Base-by-base conservation (phyloP, 169 alveolate genomes). In the Theileria orientalis region DNA sequence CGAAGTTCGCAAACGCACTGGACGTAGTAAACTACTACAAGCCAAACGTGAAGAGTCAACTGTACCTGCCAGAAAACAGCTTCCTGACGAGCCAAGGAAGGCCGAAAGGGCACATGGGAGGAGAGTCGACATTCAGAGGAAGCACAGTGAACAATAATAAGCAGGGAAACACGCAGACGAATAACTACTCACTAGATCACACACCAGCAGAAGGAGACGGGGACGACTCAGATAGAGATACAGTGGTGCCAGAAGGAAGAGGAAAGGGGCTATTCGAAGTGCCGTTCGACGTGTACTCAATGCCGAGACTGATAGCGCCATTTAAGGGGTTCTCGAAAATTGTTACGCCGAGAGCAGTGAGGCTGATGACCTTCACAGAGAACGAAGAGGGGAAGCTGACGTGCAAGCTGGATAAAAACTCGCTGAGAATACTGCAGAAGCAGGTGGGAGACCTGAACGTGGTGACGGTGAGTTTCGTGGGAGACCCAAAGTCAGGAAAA, bases 281-380 rank as follows among this genome's bases (percentile, higher is more conserved):
- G 7, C 86, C 86, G 14, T 25, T 77, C 29, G 69, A 77, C 21
- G 69, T 77, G 16, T 77, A 73, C 41, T 35, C 86, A 23, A 52
- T 77, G 75, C 68, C 86, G 13, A 44, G 82, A 1, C 41, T 77
- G 29, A 70, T 77, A 14, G 82, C 68, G 42, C 86, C 86, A 3
- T 77, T 77, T 56, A 77, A 77, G 30, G 86, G 86, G 32, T 77
- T 77, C 61, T 51, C 79, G 11, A 77, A 77, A 54, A 67, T 77
- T 19, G 49, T 29, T 21, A 77, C 86, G 32, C 16, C 56, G 8
- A 56, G 86, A 23, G 86, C 86, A 3, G 41, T 77, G 13, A 69
- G 46, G 27, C 56, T 77, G 40, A 16, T 77, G 59, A 57, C 32
- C 30, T 77, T 77, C 37, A 57, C 72, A 9, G 44, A 40, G 27